These are phyloP conservation scores for Hericium erinaceus DNA, from an alignment of 768 basidiomycete genomes.

Conservation along the genomic window DNA sequence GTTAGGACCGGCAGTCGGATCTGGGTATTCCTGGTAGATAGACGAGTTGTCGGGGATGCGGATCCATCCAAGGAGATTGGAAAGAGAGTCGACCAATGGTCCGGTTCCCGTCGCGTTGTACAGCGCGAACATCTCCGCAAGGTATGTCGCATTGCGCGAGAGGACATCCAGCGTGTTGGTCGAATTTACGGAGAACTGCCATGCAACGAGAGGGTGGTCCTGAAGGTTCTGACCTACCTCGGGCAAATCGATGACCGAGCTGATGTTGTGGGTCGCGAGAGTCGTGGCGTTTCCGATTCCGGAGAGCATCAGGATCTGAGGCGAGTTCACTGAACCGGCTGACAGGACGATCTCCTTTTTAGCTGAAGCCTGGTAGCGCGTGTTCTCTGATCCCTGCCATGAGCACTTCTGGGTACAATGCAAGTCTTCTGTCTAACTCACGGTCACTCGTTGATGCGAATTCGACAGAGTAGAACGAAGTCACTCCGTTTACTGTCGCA, in stretches of 20 bases:
- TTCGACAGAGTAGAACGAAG: slow-evolving; percentile 3
- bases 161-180: slow-evolving; percentile 2
- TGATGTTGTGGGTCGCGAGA: slow-evolving; percentile 19
- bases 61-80: slow-evolving; percentile 2
- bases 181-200: slow-evolving; percentile 1
- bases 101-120: slow-evolving; percentile 7
- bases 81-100: not conserved
- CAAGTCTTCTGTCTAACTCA: not conserved
- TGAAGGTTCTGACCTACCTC: slow-evolving; percentile 31
- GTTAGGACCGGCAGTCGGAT: slow-evolving; percentile 12
- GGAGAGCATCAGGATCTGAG: slow-evolving; percentile 19
- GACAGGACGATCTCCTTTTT: slow-evolving; percentile 1
- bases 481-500: not conserved
- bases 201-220: slow-evolving; percentile 15
- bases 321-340: not conserved
- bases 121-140: not conserved
- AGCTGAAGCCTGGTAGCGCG: not conserved
- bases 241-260: slow-evolving; percentile 23
- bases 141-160: slow-evolving; percentile 4
- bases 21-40: slow-evolving; percentile 1
- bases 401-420: not conserved
- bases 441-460: not conserved
- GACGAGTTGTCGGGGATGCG: slow-evolving; percentile 6
- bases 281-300: slow-evolving; percentile 24
- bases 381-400: not conserved